These are phyloP conservation scores for Knufia petricola DNA, from an alignment of 2,329 filamentous ascomycete species.

Conservation along the genomic window DNA sequence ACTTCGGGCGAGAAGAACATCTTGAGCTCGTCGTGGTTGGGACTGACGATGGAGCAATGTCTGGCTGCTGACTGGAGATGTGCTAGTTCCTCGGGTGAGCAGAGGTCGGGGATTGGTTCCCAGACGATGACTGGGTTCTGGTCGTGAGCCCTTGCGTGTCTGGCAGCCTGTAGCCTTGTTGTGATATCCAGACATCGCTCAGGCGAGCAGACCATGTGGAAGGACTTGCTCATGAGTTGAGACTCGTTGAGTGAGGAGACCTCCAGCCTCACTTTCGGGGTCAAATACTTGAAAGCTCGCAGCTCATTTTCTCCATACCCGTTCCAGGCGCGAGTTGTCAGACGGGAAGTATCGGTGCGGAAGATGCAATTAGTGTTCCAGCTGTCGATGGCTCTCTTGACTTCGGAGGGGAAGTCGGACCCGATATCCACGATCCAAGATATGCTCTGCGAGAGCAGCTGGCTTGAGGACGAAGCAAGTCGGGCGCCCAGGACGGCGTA, in stretches of 20 bases:
- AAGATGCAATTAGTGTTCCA: slow-evolving; percentile 71
- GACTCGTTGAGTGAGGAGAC: slow-evolving; percentile 57
- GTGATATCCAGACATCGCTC: slow-evolving; percentile 67
- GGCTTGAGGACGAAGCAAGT: slow-evolving; percentile 63
- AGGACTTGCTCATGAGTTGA: slow-evolving; percentile 63
- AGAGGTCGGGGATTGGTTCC: slow-evolving; percentile 90
- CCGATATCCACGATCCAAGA: slow-evolving; percentile 90
- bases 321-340: slow-evolving; percentile 89
- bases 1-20: slow-evolving; percentile 56
- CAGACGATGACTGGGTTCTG: slow-evolving; percentile 70
- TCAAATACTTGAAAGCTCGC: slow-evolving; percentile 73
- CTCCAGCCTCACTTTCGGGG: slow-evolving; percentile 73
- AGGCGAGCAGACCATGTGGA: slow-evolving; percentile 81
- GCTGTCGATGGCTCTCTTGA: slow-evolving; percentile 54
- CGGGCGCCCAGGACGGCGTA: slow-evolving; percentile 83
- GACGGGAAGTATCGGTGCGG: slow-evolving; percentile 53
- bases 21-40: slow-evolving; percentile 84
- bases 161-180: slow-evolving; percentile 52
- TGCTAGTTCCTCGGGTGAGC: slow-evolving; percentile 54
- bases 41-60: slow-evolving; percentile 54
- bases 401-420: slow-evolving; percentile 66
- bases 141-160: slow-evolving; percentile 33
- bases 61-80: slow-evolving; percentile 45
- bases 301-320: slow-evolving; percentile 65
- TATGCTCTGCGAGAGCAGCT: slow-evolving; percentile 49